These are phyloP conservation scores for Lentinula sp. DNA, from an alignment of 768 basidiomycete species.

Conservation along the genomic window DNA sequence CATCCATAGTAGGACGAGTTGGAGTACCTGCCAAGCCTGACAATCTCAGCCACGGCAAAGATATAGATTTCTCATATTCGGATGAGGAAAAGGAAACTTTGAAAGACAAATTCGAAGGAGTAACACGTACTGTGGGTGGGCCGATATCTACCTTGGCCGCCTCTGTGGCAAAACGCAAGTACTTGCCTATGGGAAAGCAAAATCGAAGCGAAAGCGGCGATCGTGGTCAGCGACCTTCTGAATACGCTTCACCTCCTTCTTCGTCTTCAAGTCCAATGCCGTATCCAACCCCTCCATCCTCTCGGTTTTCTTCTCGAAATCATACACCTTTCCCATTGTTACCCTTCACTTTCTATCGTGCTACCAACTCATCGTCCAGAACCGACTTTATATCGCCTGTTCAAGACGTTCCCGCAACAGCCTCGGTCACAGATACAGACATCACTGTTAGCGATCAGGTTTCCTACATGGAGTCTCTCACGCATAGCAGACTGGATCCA, in stretches of 20 bases:
- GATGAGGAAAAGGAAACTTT: background rate
- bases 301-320: background rate
- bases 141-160: background rate
- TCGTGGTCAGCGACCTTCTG: background rate
- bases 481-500: background rate
- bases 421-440: background rate
- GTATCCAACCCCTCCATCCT: background rate
- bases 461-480: background rate
- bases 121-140: background rate
- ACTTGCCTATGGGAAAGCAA: background rate
- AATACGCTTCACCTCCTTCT: background rate
- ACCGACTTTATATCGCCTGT: background rate
- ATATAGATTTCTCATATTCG: background rate
- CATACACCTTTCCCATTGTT: background rate
- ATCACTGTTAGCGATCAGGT: background rate
- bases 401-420: background rate
- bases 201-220: background rate
- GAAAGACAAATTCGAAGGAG: background rate
- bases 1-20: background rate
- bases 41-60: background rate
- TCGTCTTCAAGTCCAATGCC: background rate
- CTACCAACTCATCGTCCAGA: background rate
- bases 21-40: background rate
- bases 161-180: background rate
- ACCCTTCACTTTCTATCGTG: background rate